A percentile compares a stretch with the other conserved stretches of the same genome.
phyloP scores from a whole-genome alignment of 768 basidiomycete genomes.

The Podaxis sp. region DNA sequence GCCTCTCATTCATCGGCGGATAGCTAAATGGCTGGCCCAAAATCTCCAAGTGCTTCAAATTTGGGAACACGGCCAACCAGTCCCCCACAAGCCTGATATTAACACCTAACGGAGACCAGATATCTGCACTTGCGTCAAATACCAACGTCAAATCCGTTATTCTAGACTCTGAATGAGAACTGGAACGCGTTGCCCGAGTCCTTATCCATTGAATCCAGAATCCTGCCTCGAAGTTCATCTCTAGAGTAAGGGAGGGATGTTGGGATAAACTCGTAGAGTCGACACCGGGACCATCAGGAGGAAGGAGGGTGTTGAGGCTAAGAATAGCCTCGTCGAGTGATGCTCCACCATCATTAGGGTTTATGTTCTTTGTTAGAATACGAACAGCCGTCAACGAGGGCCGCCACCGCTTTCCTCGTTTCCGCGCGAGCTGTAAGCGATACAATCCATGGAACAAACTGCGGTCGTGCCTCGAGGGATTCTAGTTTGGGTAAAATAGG shows the following conservation, averaged over 20 bases:
- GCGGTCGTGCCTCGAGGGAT: not conserved
- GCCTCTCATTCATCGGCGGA: not conserved
- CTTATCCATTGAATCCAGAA: no score
- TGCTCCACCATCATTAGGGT: not conserved
- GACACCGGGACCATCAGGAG: not conserved
- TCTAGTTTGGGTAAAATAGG: not conserved
- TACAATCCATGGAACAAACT: not conserved
- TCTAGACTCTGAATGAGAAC: not conserved
- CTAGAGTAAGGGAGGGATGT: not conserved
- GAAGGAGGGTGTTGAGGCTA: not conserved
- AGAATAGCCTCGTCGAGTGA: not conserved
- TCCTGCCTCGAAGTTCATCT: no score
- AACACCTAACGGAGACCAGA: not conserved
- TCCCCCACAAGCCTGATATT: not conserved
- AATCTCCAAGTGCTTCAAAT: not conserved
- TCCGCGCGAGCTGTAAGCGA: not conserved
- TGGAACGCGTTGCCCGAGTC: not conserved
- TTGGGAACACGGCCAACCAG: not conserved
- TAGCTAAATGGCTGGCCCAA: not conserved
- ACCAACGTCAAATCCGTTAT: not conserved
- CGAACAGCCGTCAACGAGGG: not conserved
- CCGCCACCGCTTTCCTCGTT: not conserved
- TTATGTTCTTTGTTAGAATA: not conserved
- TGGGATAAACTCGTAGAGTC: not conserved
- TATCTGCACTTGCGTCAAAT: not conserved